These are phyloP conservation scores for Termitomyces sp. DNA, from an alignment of 768 basidiomycete species.

Conservation along the genomic window DNA sequence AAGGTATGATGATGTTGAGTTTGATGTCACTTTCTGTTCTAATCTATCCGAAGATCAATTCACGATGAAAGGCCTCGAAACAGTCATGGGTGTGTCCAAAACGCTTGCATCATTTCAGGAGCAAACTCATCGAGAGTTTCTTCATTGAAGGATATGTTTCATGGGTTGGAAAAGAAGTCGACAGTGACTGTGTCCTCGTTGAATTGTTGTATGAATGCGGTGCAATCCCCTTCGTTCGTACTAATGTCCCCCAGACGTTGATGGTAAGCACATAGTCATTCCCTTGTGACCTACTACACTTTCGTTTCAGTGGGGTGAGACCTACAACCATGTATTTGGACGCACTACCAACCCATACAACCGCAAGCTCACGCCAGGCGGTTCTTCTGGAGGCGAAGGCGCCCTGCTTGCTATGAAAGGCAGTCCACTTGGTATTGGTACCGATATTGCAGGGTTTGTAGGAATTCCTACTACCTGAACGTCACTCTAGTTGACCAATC, in stretches of 20 bases:
- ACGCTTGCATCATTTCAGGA: not conserved
- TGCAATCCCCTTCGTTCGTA: slow-evolving; percentile 53
- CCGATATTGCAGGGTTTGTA: slow-evolving; percentile 54
- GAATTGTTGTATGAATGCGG: slow-evolving; percentile 48
- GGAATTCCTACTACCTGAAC: not conserved
- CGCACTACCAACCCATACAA: slow-evolving; percentile 60
- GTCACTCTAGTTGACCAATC: not conserved
- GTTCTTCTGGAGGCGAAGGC: slow-evolving; percentile 65
- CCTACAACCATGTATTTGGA: slow-evolving; percentile 57
- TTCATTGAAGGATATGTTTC: slow-evolving; percentile 40
- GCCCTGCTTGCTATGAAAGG: slow-evolving; percentile 58
- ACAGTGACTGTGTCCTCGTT: slow-evolving; percentile 44
- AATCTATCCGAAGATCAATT: slow-evolving; percentile 38
- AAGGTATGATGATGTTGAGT: slow-evolving; percentile 18
- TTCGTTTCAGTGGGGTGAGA: slow-evolving; percentile 41
- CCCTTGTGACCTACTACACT: slow-evolving; percentile 5
- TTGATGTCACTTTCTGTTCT: not conserved
- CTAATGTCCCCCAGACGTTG: slow-evolving; percentile 52
- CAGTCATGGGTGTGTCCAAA: slow-evolving; percentile 22
- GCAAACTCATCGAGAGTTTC: not conserved
- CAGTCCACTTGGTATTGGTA: slow-evolving; percentile 54
- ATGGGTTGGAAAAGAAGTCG: slow-evolving; percentile 43
- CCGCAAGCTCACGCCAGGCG: slow-evolving; percentile 49
- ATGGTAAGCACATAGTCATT: slow-evolving; percentile 26
- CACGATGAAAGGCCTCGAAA: slow-evolving; percentile 55